These are phyloP conservation scores for Podaxis sp. DNA, from an alignment of 768 basidiomycete species.

Conservation along the genomic window DNA sequence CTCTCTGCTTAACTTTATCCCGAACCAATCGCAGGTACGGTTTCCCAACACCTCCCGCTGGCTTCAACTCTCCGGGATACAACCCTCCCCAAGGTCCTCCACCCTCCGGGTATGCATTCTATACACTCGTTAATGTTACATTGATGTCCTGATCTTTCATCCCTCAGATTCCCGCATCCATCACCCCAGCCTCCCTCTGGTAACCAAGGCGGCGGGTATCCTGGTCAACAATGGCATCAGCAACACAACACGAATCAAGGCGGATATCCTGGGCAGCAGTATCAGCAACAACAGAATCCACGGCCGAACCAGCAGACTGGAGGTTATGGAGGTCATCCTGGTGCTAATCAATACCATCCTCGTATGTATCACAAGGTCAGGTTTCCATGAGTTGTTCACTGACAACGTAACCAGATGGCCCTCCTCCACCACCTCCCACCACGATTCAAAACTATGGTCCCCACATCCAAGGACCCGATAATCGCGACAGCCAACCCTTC, in stretches of 20 bases:
- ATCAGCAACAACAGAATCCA: constrained; percentile 31
- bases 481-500: constrained; percentile 53
- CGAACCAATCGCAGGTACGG: constrained; percentile 7
- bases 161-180: neutral
- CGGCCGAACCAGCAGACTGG: neutral
- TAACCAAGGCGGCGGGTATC: constrained; percentile 10
- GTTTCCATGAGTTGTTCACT: constrained; percentile 13
- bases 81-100: constrained; percentile 20
- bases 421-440: constrained; percentile 54
- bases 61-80: constrained; percentile 12
- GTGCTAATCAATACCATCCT: constrained; percentile 23
- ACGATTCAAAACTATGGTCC: constrained; percentile 65
- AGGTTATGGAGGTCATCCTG: constrained; percentile 14
- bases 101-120: constrained; percentile 28
- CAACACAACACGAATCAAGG: constrained; percentile 26
- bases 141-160: neutral
- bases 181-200: constrained; percentile 18
- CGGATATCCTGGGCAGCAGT: constrained; percentile 44
- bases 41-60: constrained; percentile 13
- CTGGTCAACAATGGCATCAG: constrained; percentile 20
- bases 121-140: neutral
- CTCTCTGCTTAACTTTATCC: neutral
- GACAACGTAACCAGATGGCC: constrained; percentile 26
- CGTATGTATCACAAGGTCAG: constrained; percentile 15
- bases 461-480: constrained; percentile 46